Evolutionary conservation across 805 yeast genomes (phyloP).

Genomic region (Ogataea allantospora): DNA sequence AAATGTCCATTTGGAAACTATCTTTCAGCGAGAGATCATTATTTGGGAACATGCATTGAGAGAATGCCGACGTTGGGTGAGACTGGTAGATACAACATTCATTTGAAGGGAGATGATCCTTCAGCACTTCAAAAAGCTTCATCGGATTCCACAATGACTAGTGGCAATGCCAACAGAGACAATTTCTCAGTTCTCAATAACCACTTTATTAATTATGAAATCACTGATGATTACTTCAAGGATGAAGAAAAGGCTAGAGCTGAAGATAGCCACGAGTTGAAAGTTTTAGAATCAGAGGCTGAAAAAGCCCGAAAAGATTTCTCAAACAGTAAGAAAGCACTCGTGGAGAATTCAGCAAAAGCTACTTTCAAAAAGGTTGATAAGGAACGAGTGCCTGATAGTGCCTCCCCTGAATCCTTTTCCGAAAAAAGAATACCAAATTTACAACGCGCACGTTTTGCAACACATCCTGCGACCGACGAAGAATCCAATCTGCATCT

Average conservation of each 20-base stretch:
- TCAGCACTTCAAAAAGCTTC: conserved; percentile 2
- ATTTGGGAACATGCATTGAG: conserved; percentile 46
- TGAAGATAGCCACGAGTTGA: conserved; percentile 12
- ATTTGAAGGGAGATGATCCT: conserved; percentile 8
- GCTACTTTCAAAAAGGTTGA: too few species aligned
- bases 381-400: too few species aligned
- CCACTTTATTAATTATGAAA: not conserved
- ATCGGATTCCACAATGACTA: too few species aligned
- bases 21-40: conserved; percentile 49
- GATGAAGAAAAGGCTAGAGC: conserved; percentile 23
- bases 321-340: conserved; percentile 5
- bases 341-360: too few species aligned
- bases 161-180: too few species aligned
- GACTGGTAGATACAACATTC: conserved; percentile 24
- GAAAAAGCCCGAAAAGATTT: conserved; percentile 9
- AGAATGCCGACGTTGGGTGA: conserved; percentile 27
- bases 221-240: conserved; percentile 15
- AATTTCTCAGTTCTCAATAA: too few species aligned
- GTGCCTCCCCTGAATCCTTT: not conserved
- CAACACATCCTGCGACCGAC: not conserved
- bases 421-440: not conserved
- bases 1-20: conserved; percentile 43
- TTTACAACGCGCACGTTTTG: not conserved
- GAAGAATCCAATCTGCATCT: conserved; percentile 15
- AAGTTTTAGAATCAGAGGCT: conserved; percentile 4